These are phyloP conservation scores for Patellifolia procumbens DNA, from an alignment of 179 eudicot genomes.

Conservation along the genomic window DNA sequence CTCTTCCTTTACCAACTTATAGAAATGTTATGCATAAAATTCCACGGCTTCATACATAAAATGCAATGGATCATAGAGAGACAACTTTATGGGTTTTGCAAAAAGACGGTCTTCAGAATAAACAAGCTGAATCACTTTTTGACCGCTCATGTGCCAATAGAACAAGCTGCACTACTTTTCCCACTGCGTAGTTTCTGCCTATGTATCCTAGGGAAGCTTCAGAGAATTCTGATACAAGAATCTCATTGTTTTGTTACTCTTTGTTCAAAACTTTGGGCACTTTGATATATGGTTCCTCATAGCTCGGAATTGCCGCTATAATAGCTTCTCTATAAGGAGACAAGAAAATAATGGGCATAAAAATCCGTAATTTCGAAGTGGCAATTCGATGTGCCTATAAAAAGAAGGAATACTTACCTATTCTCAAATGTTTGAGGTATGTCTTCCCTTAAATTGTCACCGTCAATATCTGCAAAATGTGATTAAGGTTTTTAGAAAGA, in stretches of 20 bases:
- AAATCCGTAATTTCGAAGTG: not conserved
- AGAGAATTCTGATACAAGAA: constrained; percentile 6
- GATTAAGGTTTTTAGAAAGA: not conserved
- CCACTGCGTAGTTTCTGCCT: not conserved
- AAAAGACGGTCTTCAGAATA: not conserved
- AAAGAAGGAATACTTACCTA: constrained; percentile 38
- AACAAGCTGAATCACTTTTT: not conserved
- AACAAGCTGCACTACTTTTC: not conserved
- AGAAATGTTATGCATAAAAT: too few species aligned
- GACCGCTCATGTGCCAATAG: not conserved
- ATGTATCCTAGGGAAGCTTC: not conserved
- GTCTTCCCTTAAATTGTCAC: constrained; percentile 70
- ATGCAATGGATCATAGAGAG: not conserved
- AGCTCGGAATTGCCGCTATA: constrained; percentile 67
- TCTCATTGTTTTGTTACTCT: constrained; percentile 47
- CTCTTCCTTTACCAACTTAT: too few species aligned
- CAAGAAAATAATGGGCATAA: constrained; percentile 6
- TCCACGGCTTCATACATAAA: not conserved
- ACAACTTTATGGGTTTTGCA: not conserved
- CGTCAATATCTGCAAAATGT: constrained; percentile 61
- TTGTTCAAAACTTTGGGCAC: constrained; percentile 91
- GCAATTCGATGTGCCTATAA: not conserved
- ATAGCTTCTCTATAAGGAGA: constrained; percentile 63
- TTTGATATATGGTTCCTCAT: constrained; percentile 78
- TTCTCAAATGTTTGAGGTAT: constrained; percentile 69